Percentiles rank a stretch among this genome's conserved stretches.
Conservation (phyloP, 495 filamentous ascomycete genomes). For the Penicillium tannophilum region DNA sequence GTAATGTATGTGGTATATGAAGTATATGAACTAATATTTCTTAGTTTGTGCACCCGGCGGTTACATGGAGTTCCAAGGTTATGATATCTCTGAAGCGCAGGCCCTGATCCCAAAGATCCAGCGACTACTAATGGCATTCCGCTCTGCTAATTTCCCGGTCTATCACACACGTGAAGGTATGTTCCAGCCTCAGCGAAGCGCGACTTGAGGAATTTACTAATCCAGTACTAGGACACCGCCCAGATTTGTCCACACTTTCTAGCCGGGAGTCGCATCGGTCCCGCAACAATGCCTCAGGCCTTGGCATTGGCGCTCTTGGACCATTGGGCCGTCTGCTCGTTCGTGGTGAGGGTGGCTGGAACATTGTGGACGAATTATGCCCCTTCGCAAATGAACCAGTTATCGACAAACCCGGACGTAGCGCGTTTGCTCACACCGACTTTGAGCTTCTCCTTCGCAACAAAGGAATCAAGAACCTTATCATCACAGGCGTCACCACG, state of each 20-base stretch:
- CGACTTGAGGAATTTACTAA: slow-evolving; percentile 14
- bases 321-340: slow-evolving; percentile 66
- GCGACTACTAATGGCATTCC: slow-evolving; percentile 58
- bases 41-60: slow-evolving; percentile 60
- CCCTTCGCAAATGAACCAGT: slow-evolving; percentile 59
- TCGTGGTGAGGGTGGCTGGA: slow-evolving; percentile 65
- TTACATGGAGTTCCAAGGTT: slow-evolving; percentile 62
- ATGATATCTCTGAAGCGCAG: slow-evolving; percentile 54
- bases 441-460: slow-evolving; percentile 62
- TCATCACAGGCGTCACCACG: slow-evolving; percentile 68
- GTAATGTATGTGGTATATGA: neutral
- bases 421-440: slow-evolving; percentile 69
- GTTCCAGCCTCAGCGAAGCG: neutral
- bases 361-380: slow-evolving; percentile 60
- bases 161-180: slow-evolving; percentile 67
- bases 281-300: slow-evolving; percentile 52
- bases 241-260: slow-evolving; percentile 61
- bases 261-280: slow-evolving; percentile 58
- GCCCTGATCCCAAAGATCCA: slow-evolving; percentile 57
- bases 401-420: slow-evolving; percentile 68
- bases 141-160: slow-evolving; percentile 59
- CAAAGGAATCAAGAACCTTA: slow-evolving; percentile 65
- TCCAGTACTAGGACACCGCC: slow-evolving; percentile 55
- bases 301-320: slow-evolving; percentile 62
- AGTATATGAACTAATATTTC: slow-evolving; percentile 6